These are phyloP conservation scores for Globisporangium polare DNA, from an alignment of 352 stramenopile genomes.

Conservation along the genomic window DNA sequence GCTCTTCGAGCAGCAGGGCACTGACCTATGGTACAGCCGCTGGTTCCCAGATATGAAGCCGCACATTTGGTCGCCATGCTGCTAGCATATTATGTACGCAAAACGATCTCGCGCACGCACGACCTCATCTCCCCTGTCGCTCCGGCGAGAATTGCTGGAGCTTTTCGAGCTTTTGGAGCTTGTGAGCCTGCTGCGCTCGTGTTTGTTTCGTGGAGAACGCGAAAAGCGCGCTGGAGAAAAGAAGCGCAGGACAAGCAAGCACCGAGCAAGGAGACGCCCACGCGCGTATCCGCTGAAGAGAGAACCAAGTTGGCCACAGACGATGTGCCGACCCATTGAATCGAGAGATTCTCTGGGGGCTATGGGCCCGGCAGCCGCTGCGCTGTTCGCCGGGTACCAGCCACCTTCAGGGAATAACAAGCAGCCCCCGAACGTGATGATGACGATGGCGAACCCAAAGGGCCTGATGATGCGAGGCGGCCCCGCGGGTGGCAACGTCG, in stretches of 20 bases:
- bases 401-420: conserved; percentile 48
- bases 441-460: conserved; percentile 18
- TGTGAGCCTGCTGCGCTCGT: neutral
- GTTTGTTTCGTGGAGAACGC: conserved; percentile 2
- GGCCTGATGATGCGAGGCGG: conserved; percentile 20
- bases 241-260: conserved; percentile 26
- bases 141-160: neutral
- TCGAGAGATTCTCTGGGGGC: conserved; percentile 76
- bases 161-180: neutral
- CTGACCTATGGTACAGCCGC: too few relatives aligned
- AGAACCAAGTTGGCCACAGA: conserved; percentile 17
- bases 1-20: too few relatives aligned
- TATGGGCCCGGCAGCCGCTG: conserved; percentile 66
- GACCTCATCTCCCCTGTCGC: neutral
- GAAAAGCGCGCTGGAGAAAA: conserved; percentile 19
- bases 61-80: too few relatives aligned
- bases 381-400: conserved; percentile 75
- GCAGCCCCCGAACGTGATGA: conserved; percentile 13
- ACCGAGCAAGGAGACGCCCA: neutral
- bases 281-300: conserved; percentile 9
- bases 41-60: too few relatives aligned
- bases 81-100: neutral
- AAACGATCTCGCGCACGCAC: neutral
- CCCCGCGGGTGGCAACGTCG: neutral
- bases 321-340: conserved; percentile 84